phyloP scores from a whole-genome alignment of 2,329 filamentous ascomycete species.

The Penicillium sp. region DNA sequence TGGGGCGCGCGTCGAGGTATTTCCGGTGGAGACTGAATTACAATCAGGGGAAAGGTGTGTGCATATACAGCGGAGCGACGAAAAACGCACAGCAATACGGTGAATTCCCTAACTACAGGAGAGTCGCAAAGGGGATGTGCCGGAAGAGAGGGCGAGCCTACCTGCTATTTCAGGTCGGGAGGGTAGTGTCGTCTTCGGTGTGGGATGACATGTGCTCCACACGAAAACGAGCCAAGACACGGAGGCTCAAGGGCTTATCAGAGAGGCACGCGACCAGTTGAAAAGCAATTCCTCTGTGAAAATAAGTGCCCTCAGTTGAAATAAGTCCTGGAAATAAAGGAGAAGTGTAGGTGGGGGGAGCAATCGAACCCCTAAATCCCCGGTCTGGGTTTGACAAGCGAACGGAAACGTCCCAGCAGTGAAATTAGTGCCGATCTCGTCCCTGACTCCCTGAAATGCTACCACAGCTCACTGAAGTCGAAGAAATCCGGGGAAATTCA shows the following conservation, averaged over 20 bases:
- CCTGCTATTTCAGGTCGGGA: conserved; percentile 28
- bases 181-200: conserved; percentile 18
- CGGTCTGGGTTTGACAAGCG: conserved; percentile 18
- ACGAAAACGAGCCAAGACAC: conserved; percentile 3
- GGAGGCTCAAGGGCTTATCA: conserved; percentile 2
- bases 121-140: not conserved
- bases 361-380: conserved; percentile 13
- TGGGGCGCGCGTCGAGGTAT: conserved; percentile 1
- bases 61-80: conserved; percentile 1
- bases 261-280: conserved; percentile 11
- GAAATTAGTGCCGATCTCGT: conserved; percentile 3
- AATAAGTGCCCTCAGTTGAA: not conserved
- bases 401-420: conserved; percentile 19
- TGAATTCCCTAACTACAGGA: conserved; percentile 14
- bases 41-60: conserved; percentile 7
- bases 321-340: not conserved
- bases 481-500: conserved; percentile 4
- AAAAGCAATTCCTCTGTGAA: not conserved
- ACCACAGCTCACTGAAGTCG: conserved; percentile 2
- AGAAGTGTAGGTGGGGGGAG: conserved; percentile 18
- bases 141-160: conserved; percentile 22
- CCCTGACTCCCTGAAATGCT: conserved; percentile 10
- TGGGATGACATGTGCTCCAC: conserved; percentile 24
- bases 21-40: conserved; percentile 8
- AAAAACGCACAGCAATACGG: conserved; percentile 5